Percentiles rank a stretch among this genome's conserved stretches.
phyloP scores from a whole-genome alignment of 2,329 filamentous ascomycete species.

The Botrytis porri region DNA sequence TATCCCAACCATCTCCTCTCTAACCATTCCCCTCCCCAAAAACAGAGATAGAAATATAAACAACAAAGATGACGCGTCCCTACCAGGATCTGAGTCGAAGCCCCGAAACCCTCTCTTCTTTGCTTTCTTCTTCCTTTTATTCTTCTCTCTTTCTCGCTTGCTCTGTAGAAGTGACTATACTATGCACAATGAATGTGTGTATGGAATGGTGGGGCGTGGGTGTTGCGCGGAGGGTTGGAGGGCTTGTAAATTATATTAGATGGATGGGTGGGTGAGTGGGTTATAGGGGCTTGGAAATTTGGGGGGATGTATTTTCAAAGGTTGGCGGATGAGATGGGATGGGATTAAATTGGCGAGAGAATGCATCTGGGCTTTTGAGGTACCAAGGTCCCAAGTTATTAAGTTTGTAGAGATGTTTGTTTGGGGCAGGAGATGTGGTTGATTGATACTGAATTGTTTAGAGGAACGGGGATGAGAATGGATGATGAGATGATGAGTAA shows the following conservation, averaged over 20 bases:
- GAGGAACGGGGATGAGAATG: background rate
- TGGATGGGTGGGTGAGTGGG: background rate
- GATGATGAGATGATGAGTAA: too few species aligned
- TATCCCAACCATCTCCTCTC: background rate
- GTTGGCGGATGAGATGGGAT: background rate
- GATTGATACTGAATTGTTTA: background rate
- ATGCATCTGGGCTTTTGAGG: background rate
- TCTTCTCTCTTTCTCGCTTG: too few species aligned
- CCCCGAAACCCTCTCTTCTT: background rate
- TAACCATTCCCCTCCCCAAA: background rate
- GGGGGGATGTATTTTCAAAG: background rate
- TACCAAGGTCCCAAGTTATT: background rate
- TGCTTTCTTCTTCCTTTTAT: background rate
- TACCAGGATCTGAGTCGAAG: background rate
- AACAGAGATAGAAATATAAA: background rate
- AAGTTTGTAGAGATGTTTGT: constrained; percentile 4
- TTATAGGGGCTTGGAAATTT: background rate
- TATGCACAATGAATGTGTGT: too few species aligned
- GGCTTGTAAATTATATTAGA: background rate
- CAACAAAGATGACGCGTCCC: background rate
- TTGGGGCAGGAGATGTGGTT: background rate
- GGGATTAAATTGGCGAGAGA: background rate
- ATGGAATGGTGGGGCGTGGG: too few species aligned
- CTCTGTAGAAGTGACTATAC: too few species aligned
- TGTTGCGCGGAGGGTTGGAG: too few species aligned